Conservation (phyloP, 441 rosid genomes). For the Bruguiera hainesii region DNA sequence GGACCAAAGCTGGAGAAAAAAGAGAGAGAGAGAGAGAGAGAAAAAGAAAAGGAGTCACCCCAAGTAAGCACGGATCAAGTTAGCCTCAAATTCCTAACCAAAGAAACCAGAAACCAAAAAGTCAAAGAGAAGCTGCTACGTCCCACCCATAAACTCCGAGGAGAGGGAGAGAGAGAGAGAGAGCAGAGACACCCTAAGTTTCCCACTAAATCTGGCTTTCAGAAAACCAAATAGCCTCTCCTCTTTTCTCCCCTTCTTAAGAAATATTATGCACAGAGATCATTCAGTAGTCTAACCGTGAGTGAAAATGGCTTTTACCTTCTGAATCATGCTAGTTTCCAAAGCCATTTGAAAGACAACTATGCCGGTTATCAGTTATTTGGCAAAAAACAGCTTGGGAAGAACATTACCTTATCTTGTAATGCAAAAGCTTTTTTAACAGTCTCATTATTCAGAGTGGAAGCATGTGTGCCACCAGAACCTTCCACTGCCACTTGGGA, state of each 20-base stretch:
- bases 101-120: neutral
- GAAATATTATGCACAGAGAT: no score
- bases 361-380: slow-evolving; percentile 1
- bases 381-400: slow-evolving; percentile 5
- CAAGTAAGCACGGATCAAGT: neutral
- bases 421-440: slow-evolving; percentile 77
- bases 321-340: neutral
- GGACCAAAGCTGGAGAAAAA: slow-evolving; percentile 78
- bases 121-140: neutral
- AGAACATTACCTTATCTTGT: slow-evolving; percentile 80
- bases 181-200: neutral
- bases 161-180: neutral
- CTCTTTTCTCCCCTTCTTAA: no score
- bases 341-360: slow-evolving; percentile 1
- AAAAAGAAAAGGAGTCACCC: neutral
- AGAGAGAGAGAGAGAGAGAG: slow-evolving; percentile 11
- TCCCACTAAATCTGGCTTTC: no score
- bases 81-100: no score
- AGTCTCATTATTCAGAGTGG: slow-evolving; percentile 69
- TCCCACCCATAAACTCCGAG: no score
- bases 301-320: neutral
- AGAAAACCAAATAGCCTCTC: no score
- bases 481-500: slow-evolving; percentile 43
- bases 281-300: neutral
- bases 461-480: slow-evolving; percentile 33